Evolutionary conservation across 345 rosid species (phyloP).

Genomic region (Brassica carinata): DNA sequence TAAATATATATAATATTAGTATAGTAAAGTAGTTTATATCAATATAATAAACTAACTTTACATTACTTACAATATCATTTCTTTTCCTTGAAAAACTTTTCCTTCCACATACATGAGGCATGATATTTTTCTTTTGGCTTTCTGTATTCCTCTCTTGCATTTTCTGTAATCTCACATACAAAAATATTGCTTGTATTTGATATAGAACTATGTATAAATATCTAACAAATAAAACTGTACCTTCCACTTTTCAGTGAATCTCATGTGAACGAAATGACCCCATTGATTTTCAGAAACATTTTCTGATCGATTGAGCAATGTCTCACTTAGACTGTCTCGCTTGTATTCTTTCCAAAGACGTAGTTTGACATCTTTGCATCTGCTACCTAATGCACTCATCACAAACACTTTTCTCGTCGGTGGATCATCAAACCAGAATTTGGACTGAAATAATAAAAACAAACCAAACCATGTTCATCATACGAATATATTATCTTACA

Average conservation of each 20-base stretch:
- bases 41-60: not conserved
- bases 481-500: not conserved
- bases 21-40: not conserved
- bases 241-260: not conserved
- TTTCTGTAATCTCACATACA: not conserved
- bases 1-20: not conserved
- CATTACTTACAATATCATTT: not conserved
- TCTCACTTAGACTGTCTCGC: not conserved
- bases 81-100: not conserved
- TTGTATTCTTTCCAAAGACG: not conserved
- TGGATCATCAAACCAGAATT: not conserved
- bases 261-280: not conserved
- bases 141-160: not conserved
- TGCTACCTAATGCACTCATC: not conserved
- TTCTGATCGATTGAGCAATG: not conserved
- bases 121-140: not conserved
- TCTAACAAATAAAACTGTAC: not conserved
- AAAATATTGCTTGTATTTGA: not conserved
- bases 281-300: not conserved
- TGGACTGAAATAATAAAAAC: not conserved
- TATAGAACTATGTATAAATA: not conserved
- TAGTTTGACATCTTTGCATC: constrained; percentile 5
- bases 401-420: not conserved
- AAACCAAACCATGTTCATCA: not conserved
- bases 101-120: constrained; percentile 15